phyloP scores from a whole-genome alignment of 371 early-diverging fungal genomes.

The Nematocida minor region DNA sequence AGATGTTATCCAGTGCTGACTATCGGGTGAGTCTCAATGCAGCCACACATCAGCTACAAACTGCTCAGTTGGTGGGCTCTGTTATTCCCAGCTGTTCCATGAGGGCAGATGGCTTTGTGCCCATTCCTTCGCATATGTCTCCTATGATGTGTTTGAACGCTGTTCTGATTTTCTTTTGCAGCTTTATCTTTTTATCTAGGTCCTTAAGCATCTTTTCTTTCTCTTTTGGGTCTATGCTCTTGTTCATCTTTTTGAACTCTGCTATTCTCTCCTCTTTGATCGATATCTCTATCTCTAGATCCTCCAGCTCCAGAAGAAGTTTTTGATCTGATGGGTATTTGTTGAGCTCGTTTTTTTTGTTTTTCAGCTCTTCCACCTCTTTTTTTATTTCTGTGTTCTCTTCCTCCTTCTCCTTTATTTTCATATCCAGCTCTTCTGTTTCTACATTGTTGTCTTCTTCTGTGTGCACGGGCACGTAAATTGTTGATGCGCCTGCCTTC shows the following conservation, averaged over 20 bases:
- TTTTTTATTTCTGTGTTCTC: slow-evolving; percentile 8
- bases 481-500: not conserved
- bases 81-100: slow-evolving; percentile 58
- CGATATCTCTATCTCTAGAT: not conserved
- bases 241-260: not conserved
- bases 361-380: not conserved
- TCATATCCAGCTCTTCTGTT: slow-evolving; percentile 25
- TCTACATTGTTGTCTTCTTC: slow-evolving; percentile 9
- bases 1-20: too few species aligned
- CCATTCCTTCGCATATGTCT: slow-evolving; percentile 53
- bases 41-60: too few species aligned
- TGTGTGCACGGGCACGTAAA: slow-evolving; percentile 12
- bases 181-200: slow-evolving; percentile 7
- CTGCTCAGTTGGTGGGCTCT: too few species aligned
- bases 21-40: too few species aligned
- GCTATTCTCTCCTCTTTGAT: not conserved
- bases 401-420: slow-evolving; percentile 19
- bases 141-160: slow-evolving; percentile 53
- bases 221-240: slow-evolving; percentile 46
- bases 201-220: slow-evolving; percentile 37
- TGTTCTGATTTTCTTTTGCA: slow-evolving; percentile 38
- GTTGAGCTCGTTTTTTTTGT: not conserved
- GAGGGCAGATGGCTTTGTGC: slow-evolving; percentile 50
- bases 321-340: not conserved
- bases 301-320: not conserved